A percentile compares a stretch with the other conserved stretches of the same genome.
Evolutionary conservation across 148 eudicot genomes (phyloP).

Genomic region (Camellia japonica): DNA sequence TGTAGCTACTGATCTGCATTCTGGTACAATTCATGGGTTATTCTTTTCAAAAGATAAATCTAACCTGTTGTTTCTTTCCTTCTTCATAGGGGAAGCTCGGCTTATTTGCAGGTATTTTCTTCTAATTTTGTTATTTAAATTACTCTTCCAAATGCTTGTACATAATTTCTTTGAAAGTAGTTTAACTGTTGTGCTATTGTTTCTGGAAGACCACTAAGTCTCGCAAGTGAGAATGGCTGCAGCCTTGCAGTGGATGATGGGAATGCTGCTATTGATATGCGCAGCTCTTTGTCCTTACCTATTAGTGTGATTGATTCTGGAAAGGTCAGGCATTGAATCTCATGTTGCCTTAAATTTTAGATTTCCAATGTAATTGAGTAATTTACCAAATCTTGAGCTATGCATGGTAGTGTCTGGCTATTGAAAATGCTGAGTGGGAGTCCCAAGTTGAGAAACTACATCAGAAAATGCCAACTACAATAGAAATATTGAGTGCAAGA

Average conservation of each 20-base stretch:
- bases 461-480: constrained; percentile 47
- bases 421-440: constrained; percentile 52
- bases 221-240: constrained; percentile 43
- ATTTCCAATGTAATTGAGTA: background rate
- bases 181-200: constrained; percentile 4
- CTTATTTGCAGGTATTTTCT: constrained; percentile 63
- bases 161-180: background rate
- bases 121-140: background rate
- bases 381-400: constrained; percentile 6
- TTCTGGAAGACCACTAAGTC: constrained; percentile 52
- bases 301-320: constrained; percentile 52
- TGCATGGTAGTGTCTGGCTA: constrained; percentile 43
- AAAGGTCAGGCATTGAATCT: constrained; percentile 47
- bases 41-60: background rate
- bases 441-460: constrained; percentile 31
- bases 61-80: constrained; percentile 5
- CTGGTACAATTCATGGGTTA: background rate
- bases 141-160: background rate
- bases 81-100: constrained; percentile 60
- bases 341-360: background rate
- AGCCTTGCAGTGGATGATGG: constrained; percentile 26
- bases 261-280: constrained; percentile 32
- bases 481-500: constrained; percentile 43
- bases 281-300: constrained; percentile 48
- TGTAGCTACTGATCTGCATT: background rate